Conservation (phyloP, 2,329 filamentous ascomycete species). For the Calonectria multiphialidica region DNA sequence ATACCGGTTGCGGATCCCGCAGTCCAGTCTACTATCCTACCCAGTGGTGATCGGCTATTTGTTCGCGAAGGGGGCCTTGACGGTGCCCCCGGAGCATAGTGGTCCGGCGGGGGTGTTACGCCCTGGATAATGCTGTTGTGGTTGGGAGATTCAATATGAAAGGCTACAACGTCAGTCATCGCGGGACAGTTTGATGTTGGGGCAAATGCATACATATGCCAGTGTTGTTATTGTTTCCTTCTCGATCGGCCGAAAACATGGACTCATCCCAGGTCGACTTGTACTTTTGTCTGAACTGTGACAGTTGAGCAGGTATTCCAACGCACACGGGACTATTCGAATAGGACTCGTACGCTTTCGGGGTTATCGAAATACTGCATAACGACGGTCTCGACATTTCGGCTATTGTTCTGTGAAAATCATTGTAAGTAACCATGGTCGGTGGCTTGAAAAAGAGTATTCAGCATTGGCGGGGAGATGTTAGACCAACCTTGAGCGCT, state of each 20-base stretch:
- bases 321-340: conserved; percentile 9
- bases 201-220: conserved; percentile 56
- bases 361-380: conserved; percentile 65
- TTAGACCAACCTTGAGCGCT: conserved; percentile 54
- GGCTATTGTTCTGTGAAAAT: conserved; percentile 53
- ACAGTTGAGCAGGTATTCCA: conserved; percentile 27
- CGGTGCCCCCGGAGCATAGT: conserved; percentile 60
- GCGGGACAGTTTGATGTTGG: background rate
- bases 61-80: conserved; percentile 74
- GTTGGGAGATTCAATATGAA: conserved; percentile 67
- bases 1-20: conserved; percentile 57
- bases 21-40: conserved; percentile 63
- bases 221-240: conserved; percentile 58
- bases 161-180: conserved; percentile 56
- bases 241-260: conserved; percentile 64
- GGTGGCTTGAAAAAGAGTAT: background rate
- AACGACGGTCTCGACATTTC: conserved; percentile 61
- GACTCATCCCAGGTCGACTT: conserved; percentile 65
- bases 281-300: conserved; percentile 62
- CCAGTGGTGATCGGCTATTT: conserved; percentile 68
- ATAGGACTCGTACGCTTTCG: conserved; percentile 43
- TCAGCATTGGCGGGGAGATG: conserved; percentile 2
- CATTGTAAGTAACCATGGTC: conserved; percentile 1
- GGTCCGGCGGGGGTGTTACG: conserved; percentile 54
- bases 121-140: conserved; percentile 58